Percentiles rank a stretch among this genome's conserved stretches.
Conservation (phyloP, 2,329 filamentous ascomycete species). For the Fusarium sp. region DNA sequence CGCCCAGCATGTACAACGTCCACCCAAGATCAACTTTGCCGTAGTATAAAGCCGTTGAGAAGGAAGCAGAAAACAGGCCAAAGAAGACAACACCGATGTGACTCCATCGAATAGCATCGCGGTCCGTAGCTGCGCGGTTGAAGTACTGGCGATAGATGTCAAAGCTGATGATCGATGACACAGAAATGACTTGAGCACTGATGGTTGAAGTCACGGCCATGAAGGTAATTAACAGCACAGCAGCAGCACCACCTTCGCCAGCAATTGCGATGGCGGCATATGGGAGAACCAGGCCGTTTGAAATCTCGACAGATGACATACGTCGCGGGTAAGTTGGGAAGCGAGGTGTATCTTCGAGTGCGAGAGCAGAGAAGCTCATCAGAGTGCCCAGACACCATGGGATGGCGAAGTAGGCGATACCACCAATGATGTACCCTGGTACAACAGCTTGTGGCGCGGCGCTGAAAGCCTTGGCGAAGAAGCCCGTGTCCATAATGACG, state of each 20-base stretch:
- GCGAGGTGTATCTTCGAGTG: constrained; percentile 60
- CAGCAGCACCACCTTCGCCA: constrained; percentile 77
- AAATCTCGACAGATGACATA: constrained; percentile 72
- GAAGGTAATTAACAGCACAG: constrained; percentile 77
- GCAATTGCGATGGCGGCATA: constrained; percentile 77
- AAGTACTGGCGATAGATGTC: constrained; percentile 67
- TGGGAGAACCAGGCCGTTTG: constrained; percentile 76
- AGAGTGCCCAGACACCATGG: constrained; percentile 67
- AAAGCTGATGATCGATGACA: constrained; percentile 67
- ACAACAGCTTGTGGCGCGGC: constrained; percentile 62
- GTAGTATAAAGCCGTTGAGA: constrained; percentile 66
- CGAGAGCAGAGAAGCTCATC: constrained; percentile 63
- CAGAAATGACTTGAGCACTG: constrained; percentile 66
- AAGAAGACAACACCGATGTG: constrained; percentile 68
- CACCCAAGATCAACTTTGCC: constrained; percentile 67
- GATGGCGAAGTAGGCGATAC: constrained; percentile 67
- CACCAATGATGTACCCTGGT: constrained; percentile 66
- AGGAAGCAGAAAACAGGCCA: constrained; percentile 63
- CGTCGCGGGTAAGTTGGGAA: constrained; percentile 69
- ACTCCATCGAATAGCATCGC: constrained; percentile 64
- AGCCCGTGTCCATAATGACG: constrained; percentile 68
- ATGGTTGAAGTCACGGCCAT: constrained; percentile 78
- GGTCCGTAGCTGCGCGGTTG: constrained; percentile 60
- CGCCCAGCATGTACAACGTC: constrained; percentile 68
- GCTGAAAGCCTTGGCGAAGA: constrained; percentile 67